Evolutionary conservation across 768 basidiomycete species (phyloP), one percentile per base, ranked within the genome.

Genomic region (Psilocybe tampanensis): DNA sequence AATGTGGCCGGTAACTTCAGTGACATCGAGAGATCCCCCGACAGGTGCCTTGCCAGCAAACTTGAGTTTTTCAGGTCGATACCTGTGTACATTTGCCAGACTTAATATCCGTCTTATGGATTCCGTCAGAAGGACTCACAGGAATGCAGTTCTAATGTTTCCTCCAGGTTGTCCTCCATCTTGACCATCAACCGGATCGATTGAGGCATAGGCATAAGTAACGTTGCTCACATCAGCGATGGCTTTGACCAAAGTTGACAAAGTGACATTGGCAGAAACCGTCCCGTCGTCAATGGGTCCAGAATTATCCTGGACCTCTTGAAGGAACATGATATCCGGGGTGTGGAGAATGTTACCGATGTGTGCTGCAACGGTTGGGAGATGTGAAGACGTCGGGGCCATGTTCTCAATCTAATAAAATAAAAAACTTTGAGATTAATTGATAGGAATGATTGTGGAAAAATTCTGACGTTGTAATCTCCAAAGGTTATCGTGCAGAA

Each of bases 351-450:
- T 70, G 21, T 73, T 70, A 11, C 72, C 77, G 49, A 86, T 85
- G 60, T 86, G 86, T 12, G 69, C 60, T 1, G 84, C 85, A 41
- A 86, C 72, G n/a, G 62, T 62, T 1, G 76, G 70, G 8, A 86
- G 67, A 62, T 84, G 80, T 7, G 70, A 63, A 3, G 80, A 80
- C 1, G 70, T 78, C 5, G 84, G 83, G 3, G 74, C 67, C 68
- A 86, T 68, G 64, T 87, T 87, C 60, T 85, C 83, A 11, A 86
- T 76, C 83, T n/a, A n/a, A n/a, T n/a, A n/a, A n/a, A n/a, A n/a
- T n/a, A n/a, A n/a, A n/a, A n/a, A n/a, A n/a, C n/a, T n/a, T 85
- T 51, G 8, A 43, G 39, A 12, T 11, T 7, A 4, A 8, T 19
- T 19, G 34, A 9, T 3, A 19, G 36, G 15, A 55, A 36, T 23